Base-by-base conservation (phyloP, 2,329 filamentous ascomycete species). In the Exophiala mesophila region DNA sequence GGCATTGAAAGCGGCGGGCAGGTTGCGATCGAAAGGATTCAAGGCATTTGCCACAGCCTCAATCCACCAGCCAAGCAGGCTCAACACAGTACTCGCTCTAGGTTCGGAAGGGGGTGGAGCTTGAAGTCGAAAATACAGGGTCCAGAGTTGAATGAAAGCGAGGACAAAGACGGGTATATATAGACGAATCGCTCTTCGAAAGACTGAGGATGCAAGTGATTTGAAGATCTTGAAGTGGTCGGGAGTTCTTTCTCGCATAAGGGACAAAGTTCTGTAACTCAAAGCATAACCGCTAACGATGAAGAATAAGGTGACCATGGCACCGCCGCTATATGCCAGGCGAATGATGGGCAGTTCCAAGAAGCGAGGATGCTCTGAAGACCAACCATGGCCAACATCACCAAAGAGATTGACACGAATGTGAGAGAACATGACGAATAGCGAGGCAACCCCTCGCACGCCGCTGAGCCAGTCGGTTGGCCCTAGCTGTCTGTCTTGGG, bases 251-350 rank as follows among this genome's bases (percentile, higher is more conserved):
- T 17, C 15, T 26, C 7, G 7, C 12, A 12, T 12, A 5, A 41
- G 18, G n/a, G 15, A 17, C 29, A 67, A 47, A 3, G 63, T 63
- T 39, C 63, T 64, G 37, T 64, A 63, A n/a, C 66, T 68, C 30
- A 71, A 57, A 15, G 69, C 67, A 44, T 70, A 71, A 31, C 68
- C 68, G 9, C 66, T 70, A 15, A 71, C 62, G 23, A 71, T 62
- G 50, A 71, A 71, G 56, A 71, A 71, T 23, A 71, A 63, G 33
- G 61, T 60, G 15, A 71, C 67, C 41, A 46, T 44, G 9, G 45
- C 48, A 10, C 26, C 17, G n/a, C 45, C 48, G 12, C 43, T 31
- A 31, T 45, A 44, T 10, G 39, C 13, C 15, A 49, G n/a, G n/a
- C 40, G 32, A 17, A 41, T 18, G 20, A 41, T 34, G 5, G 39